Evolutionary conservation across 805 yeast species (phyloP).

Genomic region (Candida easanensis): DNA sequence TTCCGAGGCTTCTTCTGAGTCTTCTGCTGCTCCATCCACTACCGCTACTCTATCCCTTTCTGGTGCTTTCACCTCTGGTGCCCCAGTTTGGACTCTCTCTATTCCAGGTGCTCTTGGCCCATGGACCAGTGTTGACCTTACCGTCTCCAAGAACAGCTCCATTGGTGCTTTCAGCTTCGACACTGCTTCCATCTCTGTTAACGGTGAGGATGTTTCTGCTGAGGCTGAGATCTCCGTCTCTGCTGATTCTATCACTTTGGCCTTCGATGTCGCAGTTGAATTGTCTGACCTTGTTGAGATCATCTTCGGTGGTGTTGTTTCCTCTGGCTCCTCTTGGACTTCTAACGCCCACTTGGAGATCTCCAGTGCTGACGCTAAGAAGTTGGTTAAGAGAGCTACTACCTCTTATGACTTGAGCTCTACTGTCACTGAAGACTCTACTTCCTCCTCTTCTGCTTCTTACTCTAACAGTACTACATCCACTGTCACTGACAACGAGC

Average conservation of each 20-base stretch:
- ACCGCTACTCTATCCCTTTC: neutral
- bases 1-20: neutral
- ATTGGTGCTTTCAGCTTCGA: slow-evolving; percentile 11
- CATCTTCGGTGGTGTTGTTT: slow-evolving; percentile 3
- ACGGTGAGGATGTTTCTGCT: slow-evolving; percentile 3
- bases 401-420: neutral
- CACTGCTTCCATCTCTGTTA: slow-evolving; percentile 2
- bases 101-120: slow-evolving; percentile 25
- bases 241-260: neutral
- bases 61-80: neutral
- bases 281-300: slow-evolving; percentile 4
- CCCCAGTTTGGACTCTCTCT: neutral
- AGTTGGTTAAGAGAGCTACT: slow-evolving; percentile 3
- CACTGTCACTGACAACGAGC: neutral
- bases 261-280: slow-evolving; percentile 5
- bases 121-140: slow-evolving; percentile 17
- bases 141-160: slow-evolving; percentile 3
- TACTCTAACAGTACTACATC: neutral
- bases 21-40: neutral
- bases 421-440: slow-evolving; percentile 6
- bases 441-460: slow-evolving; percentile 3
- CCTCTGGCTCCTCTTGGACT: slow-evolving; percentile 8
- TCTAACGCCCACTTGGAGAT: slow-evolving; percentile 5
- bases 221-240: slow-evolving; percentile 3
- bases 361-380: slow-evolving; percentile 5